Evolutionary conservation across 2,329 filamentous ascomycete genomes (phyloP).

Genomic region (Aureobasidium vineae): DNA sequence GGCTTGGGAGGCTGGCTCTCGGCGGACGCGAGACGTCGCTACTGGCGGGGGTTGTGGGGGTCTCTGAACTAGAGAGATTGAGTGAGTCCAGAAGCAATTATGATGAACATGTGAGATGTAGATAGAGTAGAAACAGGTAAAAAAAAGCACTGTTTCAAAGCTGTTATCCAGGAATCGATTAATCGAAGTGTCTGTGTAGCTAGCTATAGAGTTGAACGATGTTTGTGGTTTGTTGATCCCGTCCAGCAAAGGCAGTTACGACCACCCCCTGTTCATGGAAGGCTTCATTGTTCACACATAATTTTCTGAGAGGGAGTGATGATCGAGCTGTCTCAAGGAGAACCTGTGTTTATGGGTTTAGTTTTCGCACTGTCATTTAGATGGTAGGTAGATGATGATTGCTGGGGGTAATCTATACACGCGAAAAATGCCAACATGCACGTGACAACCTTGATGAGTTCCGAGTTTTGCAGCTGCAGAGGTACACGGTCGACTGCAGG

Average conservation of each 20-base stretch:
- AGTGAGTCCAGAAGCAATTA: too few relatives aligned
- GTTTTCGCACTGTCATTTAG: too few relatives aligned
- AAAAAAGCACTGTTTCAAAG: too few relatives aligned
- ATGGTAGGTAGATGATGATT: too few relatives aligned
- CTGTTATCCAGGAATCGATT: not conserved
- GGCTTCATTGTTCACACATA: not conserved
- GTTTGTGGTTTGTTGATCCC: not conserved
- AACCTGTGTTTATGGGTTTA: not conserved
- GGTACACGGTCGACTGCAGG: not conserved
- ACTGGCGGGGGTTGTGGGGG: not conserved
- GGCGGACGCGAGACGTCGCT: slow-evolving; percentile 1
- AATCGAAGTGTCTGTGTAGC: too few relatives aligned
- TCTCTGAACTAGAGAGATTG: not conserved
- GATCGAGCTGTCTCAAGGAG: not conserved
- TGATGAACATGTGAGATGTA: too few relatives aligned
- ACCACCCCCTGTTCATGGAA: not conserved
- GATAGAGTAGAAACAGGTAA: too few relatives aligned
- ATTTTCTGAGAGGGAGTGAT: not conserved
- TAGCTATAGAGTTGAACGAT: not conserved
- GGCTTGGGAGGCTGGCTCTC: slow-evolving; percentile 1
- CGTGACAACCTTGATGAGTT: slow-evolving; percentile 6
- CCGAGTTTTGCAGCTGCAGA: not conserved
- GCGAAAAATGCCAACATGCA: not conserved
- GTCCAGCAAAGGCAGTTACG: not conserved
- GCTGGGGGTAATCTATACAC: not conserved